Conservation (phyloP, 768 basidiomycete genomes). For the Agaricus bisporus region DNA sequence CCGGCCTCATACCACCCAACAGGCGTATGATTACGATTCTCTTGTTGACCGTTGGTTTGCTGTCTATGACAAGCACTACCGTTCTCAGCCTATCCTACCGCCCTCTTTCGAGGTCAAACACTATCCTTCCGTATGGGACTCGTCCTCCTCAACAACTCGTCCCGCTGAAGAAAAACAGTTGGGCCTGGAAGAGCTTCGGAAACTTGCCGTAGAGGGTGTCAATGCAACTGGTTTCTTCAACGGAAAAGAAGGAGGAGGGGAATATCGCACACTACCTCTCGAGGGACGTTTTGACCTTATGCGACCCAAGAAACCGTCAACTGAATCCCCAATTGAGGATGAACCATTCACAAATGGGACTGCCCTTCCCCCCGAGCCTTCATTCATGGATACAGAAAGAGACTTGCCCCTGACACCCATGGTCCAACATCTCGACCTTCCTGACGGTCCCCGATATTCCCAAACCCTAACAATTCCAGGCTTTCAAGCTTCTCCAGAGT, state of each 20-base stretch:
- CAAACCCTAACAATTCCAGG: constrained; percentile 55
- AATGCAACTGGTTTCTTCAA: constrained; percentile 20
- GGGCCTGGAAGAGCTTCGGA: constrained; percentile 59
- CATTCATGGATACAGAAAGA: constrained; percentile 6
- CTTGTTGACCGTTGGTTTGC: constrained; percentile 89
- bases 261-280: constrained; percentile 77
- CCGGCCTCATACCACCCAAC: constrained; percentile 26
- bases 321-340: constrained; percentile 6
- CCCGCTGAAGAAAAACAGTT: constrained; percentile 21
- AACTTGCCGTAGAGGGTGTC: constrained; percentile 55
- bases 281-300: constrained; percentile 88
- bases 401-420: constrained; percentile 33
- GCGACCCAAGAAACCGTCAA: constrained; percentile 36
- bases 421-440: constrained; percentile 22
- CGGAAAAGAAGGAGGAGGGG: constrained; percentile 44
- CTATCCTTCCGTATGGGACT: constrained; percentile 76
- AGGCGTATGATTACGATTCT: constrained; percentile 69
- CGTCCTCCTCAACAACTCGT: constrained; percentile 18
- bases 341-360: constrained; percentile 14
- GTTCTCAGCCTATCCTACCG: constrained; percentile 42
- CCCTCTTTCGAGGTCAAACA: constrained; percentile 55
- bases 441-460: constrained; percentile 33
- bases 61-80: constrained; percentile 86
- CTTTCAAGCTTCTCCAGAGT: constrained; percentile 57
- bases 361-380: constrained; percentile 9